Evolutionary conservation across 192 early-diverging fungal genomes (phyloP).

Genomic region (Coemansia erecta): DNA sequence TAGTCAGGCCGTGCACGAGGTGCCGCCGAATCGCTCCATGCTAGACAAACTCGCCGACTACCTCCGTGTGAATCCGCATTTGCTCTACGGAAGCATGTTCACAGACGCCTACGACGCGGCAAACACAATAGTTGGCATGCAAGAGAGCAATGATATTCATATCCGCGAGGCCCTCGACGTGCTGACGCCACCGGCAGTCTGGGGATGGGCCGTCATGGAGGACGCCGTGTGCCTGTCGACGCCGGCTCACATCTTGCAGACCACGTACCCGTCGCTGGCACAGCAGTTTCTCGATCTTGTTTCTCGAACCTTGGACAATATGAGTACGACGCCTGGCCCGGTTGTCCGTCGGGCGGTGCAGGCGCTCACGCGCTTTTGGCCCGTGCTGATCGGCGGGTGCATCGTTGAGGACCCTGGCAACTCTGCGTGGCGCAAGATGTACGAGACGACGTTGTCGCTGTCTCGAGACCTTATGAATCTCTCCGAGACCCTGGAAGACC

Average conservation of each 20-base stretch:
- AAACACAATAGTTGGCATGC: slow-evolving; percentile 21
- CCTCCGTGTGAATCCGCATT: slow-evolving; percentile 26
- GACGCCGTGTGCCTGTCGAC: slow-evolving; percentile 31
- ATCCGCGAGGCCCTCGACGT: slow-evolving; percentile 35
- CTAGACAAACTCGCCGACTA: slow-evolving; percentile 42
- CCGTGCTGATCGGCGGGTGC: slow-evolving; percentile 20
- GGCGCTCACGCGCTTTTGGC: slow-evolving; percentile 46
- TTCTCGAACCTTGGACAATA: slow-evolving; percentile 18
- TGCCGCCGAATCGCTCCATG: slow-evolving; percentile 46
- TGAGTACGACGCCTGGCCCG: slow-evolving; percentile 28
- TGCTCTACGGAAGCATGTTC: slow-evolving; percentile 38
- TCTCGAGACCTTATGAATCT: slow-evolving; percentile 17
- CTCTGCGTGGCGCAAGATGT: slow-evolving; percentile 19
- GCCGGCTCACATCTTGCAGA: slow-evolving; percentile 19
- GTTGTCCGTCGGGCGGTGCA: slow-evolving; percentile 43
- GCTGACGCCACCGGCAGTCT: slow-evolving; percentile 41
- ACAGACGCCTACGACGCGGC: slow-evolving; percentile 36
- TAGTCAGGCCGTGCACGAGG: slow-evolving; percentile 33
- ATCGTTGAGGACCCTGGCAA: slow-evolving; percentile 4
- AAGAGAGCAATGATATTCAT: slow-evolving; percentile 4
- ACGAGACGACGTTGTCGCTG: slow-evolving; percentile 21
- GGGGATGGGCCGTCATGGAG: slow-evolving; percentile 54
- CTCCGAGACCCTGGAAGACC: slow-evolving; percentile 30
- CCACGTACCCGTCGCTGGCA: slow-evolving; percentile 27
- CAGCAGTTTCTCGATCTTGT: slow-evolving; percentile 31